A percentile compares a stretch with the other conserved stretches of the same genome.
Conservation (phyloP, 805 yeast genomes). For the Monosporozyma servazzii region DNA sequence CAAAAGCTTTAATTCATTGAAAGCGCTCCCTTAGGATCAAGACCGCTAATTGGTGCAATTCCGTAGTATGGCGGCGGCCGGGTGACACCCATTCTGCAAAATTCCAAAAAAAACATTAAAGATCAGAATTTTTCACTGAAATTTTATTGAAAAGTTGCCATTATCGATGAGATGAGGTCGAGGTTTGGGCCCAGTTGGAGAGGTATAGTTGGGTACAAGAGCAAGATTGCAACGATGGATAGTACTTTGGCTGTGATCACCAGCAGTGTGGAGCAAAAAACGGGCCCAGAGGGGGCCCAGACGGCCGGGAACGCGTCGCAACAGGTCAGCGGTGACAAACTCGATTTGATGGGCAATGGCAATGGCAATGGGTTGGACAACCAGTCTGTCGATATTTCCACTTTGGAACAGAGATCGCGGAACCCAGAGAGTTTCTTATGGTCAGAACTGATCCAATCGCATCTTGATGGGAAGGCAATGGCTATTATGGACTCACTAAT, state of each 20-base stretch:
- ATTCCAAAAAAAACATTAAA: too few relatives aligned
- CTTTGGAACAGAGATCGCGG: conserved; percentile 40
- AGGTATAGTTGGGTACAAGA: background rate
- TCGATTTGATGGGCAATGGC: background rate
- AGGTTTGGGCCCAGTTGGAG: background rate
- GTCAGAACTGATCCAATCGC: conserved; percentile 42
- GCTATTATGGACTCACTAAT: conserved; percentile 49
- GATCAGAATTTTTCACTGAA: too few relatives aligned
- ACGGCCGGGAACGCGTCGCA: background rate
- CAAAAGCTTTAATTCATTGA: too few relatives aligned
- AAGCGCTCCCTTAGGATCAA: too few relatives aligned
- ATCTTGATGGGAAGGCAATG: conserved; percentile 69
- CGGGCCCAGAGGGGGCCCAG: background rate
- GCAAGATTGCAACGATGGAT: background rate
- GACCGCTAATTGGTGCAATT: too few relatives aligned
- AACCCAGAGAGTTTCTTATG: conserved; percentile 55
- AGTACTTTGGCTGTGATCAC: conserved; percentile 1
- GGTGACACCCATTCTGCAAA: too few relatives aligned
- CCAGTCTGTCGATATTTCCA: conserved; percentile 12
- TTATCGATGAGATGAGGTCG: background rate
- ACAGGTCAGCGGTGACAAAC: background rate
- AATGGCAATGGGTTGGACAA: background rate
- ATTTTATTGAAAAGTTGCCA: too few relatives aligned
- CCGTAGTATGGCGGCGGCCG: too few relatives aligned
- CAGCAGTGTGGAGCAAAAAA: conserved; percentile 3